Percentiles rank a stretch among this genome's conserved stretches.
Evolutionary conservation across 139 green algal genomes (phyloP).

Genomic region (Choricystis sp.): DNA sequence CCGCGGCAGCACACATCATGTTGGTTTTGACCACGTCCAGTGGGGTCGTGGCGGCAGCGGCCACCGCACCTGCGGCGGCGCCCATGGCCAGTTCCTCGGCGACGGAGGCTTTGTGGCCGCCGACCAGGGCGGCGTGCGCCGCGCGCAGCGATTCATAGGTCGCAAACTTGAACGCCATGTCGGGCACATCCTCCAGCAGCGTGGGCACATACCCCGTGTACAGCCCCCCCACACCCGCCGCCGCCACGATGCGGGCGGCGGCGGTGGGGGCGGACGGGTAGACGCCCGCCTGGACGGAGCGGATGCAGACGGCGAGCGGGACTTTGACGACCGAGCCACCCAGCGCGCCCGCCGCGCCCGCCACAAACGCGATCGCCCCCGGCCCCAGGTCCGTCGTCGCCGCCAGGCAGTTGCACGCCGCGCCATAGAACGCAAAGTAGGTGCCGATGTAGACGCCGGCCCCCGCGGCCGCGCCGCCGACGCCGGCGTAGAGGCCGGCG

Average conservation of each 20-base stretch:
- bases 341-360: slow-evolving; percentile 25
- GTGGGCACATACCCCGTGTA: slow-evolving; percentile 70
- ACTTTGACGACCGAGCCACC: slow-evolving; percentile 53
- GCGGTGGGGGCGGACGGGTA: slow-evolving; percentile 58
- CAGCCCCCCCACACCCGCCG: slow-evolving; percentile 44
- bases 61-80: slow-evolving; percentile 46
- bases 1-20: slow-evolving; percentile 66
- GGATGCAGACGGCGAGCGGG: slow-evolving; percentile 69
- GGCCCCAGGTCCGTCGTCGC: background rate
- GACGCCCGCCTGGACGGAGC: slow-evolving; percentile 60
- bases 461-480: slow-evolving; percentile 30
- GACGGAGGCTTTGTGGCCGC: slow-evolving; percentile 1
- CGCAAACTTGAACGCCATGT: slow-evolving; percentile 83
- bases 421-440: slow-evolving; percentile 57
- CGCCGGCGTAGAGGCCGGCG: slow-evolving; percentile 27
- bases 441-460: slow-evolving; percentile 45
- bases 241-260: slow-evolving; percentile 27
- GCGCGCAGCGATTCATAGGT: slow-evolving; percentile 55
- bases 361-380: slow-evolving; percentile 36
- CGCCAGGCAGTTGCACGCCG: slow-evolving; percentile 25
- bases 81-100: slow-evolving; percentile 65
- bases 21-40: slow-evolving; percentile 88
- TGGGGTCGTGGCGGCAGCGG: slow-evolving; percentile 63
- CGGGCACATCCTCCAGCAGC: slow-evolving; percentile 68
- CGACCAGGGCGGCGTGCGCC: slow-evolving; percentile 26